Evolutionary conservation across 495 filamentous ascomycete species (phyloP), one percentile per base, ranked within the genome.

Genomic region (Lepidopterella palustris): DNA sequence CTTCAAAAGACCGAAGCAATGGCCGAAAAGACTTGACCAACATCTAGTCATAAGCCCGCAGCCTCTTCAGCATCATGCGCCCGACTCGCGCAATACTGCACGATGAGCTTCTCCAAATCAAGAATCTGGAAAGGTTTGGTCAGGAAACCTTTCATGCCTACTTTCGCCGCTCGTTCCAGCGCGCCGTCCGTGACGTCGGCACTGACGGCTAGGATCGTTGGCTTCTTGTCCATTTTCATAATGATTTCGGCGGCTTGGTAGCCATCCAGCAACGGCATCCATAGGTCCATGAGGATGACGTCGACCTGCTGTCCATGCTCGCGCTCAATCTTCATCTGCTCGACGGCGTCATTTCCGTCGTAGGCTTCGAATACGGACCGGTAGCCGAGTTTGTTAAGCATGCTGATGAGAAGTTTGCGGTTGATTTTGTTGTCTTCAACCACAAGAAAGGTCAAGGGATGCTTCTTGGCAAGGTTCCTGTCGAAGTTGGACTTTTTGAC

Each of bases 211-310:
- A 91, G 75, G 15, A 90, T 71, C 4, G 71, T 78, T n/a, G 76
- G 71, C 26, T 51, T 63, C 13, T 53, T 32, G 45, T 53, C 54
- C 69, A 85, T 76, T 53, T 77, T 71, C n/a, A 86, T 70, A 57
- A 92, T 92, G 25, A 72, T 71, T 51, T 80, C 76, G 0, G 87
- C 83, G 5, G 88, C 88, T 68, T 90, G 83, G 57, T 88, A 90
- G 2, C 88, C 88, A 65, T 92, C 88, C 82, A 90, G 87, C 57
- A 82, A 77, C 1, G 88, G 88, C 88, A 92, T 92, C 88, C 88
- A 92, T 5, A 92, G 78, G 70, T 92, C 88, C 88, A 92, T 92
- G 26, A 90, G 70, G 21, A 92, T 77, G 0, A 87, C 77, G 67
- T 90, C 82, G 59, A 90, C 82, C 4, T 74, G 64, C 55, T 65